Conservation (phyloP, 371 early-diverging fungal species). For the Mortierella sp. region DNA sequence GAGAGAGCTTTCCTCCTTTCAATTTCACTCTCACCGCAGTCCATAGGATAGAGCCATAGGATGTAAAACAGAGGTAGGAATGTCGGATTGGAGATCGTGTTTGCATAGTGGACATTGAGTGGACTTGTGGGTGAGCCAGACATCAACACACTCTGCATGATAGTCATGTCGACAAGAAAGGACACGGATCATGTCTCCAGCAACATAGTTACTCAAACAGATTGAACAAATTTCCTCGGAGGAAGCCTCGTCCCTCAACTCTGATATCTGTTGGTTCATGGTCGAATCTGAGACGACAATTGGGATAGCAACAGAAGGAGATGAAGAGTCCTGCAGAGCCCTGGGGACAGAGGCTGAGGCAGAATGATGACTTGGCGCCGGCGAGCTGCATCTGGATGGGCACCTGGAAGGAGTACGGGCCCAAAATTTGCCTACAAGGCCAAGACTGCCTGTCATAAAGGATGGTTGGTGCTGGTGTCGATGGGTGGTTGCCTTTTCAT, state of each 20-base stretch:
- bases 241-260: neutral
- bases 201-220: constrained; percentile 79
- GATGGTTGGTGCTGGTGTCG: constrained; percentile 8
- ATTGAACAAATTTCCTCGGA: constrained; percentile 74
- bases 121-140: constrained; percentile 66
- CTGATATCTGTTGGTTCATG: neutral
- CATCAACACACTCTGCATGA: constrained; percentile 85
- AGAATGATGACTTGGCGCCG: constrained; percentile 13
- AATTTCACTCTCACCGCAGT: neutral
- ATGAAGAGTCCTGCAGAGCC: neutral
- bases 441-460: constrained; percentile 13
- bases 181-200: constrained; percentile 68
- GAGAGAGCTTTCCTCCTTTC: neutral
- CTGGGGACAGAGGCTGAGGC: neutral
- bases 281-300: neutral
- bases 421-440: constrained; percentile 18
- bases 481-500: constrained; percentile 5
- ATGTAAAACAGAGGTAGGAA: constrained; percentile 4
- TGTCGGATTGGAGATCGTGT: constrained; percentile 54
- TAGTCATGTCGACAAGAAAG: constrained; percentile 85
- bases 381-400: constrained; percentile 10
- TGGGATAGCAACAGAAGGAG: neutral
- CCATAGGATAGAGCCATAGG: neutral
- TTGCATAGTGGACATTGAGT: constrained; percentile 67
- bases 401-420: constrained; percentile 19